Percentiles rank a stretch among this genome's conserved stretches.
Conservation (phyloP, 2,329 filamentous ascomycete species). For the Rutstroemia sp. region DNA sequence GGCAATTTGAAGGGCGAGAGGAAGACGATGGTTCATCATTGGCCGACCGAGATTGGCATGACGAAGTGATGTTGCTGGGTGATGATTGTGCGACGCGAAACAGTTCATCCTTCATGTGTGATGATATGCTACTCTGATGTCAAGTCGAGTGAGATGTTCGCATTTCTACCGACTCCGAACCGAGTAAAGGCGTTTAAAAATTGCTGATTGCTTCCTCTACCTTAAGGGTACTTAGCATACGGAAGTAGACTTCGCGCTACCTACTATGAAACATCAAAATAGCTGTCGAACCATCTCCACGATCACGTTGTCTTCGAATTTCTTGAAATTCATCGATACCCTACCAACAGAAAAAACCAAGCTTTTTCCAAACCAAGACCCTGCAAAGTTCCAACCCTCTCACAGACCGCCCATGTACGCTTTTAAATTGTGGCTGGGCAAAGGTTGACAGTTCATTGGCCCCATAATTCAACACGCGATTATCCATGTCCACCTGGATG, state of each 20-base stretch:
- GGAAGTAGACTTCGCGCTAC: too few relatives aligned
- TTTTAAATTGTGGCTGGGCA: background rate
- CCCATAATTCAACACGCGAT: background rate
- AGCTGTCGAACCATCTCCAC: too few relatives aligned
- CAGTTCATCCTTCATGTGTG: background rate
- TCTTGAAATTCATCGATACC: too few relatives aligned
- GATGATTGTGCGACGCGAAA: too few relatives aligned
- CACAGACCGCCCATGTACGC: background rate
- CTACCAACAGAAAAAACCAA: background rate
- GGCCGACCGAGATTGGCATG: background rate
- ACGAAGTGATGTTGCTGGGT: background rate
- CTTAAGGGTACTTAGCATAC: too few relatives aligned
- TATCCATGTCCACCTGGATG: background rate
- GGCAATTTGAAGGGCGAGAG: background rate
- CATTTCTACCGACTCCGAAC: too few relatives aligned
- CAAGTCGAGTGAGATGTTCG: background rate
- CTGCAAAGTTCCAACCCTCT: too few relatives aligned
- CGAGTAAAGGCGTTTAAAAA: too few relatives aligned
- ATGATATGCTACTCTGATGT: slow-evolving; percentile 1
- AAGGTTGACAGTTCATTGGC: slow-evolving; percentile 4
- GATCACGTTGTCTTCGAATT: too few relatives aligned
- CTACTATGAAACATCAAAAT: too few relatives aligned
- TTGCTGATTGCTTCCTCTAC: background rate
- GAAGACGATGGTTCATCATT: slow-evolving; percentile 6
- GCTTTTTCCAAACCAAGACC: background rate